phyloP scores from a whole-genome alignment of 768 basidiomycete genomes.

The Mycena vulgaris region DNA sequence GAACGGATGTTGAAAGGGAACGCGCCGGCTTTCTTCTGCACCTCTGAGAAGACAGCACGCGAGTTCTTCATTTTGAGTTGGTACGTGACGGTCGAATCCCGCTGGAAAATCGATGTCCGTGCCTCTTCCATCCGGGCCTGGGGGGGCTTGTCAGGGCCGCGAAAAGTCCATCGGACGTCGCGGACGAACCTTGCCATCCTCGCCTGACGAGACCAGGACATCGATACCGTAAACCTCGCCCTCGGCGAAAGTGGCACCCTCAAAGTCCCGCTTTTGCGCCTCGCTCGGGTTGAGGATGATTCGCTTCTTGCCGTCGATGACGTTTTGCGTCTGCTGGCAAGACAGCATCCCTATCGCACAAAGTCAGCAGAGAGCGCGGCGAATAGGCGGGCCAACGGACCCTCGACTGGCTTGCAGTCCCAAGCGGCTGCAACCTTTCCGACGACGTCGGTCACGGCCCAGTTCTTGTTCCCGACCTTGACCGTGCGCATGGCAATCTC shows the following conservation, averaged over 20 bases:
- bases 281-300: slow-evolving; percentile 93
- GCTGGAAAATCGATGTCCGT: slow-evolving; percentile 94
- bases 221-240: slow-evolving; percentile 97
- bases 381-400: slow-evolving; percentile 56
- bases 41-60: slow-evolving; percentile 95
- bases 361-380: slow-evolving; percentile 14
- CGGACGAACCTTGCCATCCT: slow-evolving; percentile 87
- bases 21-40: slow-evolving; percentile 97
- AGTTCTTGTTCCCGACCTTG: slow-evolving; percentile 96
- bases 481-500: slow-evolving; percentile 93
- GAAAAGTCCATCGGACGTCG: slow-evolving; percentile 11
- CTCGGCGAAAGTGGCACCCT: slow-evolving; percentile 89
- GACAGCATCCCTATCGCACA: slow-evolving; percentile 88
- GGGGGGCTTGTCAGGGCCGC: slow-evolving; percentile 9
- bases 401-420: slow-evolving; percentile 96
- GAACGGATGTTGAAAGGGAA: slow-evolving; percentile 98
- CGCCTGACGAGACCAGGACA: slow-evolving; percentile 87
- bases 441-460: slow-evolving; percentile 92
- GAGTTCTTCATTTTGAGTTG: slow-evolving; percentile 99
- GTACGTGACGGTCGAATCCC: slow-evolving; percentile 89
- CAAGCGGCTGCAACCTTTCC: slow-evolving; percentile 78
- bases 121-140: slow-evolving; percentile 93
- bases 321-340: slow-evolving; percentile 94
- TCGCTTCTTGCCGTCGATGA: slow-evolving; percentile 97
- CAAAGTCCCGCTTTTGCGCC: slow-evolving; percentile 87